Evolutionary conservation across 345 rosid species (phyloP).

Genomic region (Garcia nutans): DNA sequence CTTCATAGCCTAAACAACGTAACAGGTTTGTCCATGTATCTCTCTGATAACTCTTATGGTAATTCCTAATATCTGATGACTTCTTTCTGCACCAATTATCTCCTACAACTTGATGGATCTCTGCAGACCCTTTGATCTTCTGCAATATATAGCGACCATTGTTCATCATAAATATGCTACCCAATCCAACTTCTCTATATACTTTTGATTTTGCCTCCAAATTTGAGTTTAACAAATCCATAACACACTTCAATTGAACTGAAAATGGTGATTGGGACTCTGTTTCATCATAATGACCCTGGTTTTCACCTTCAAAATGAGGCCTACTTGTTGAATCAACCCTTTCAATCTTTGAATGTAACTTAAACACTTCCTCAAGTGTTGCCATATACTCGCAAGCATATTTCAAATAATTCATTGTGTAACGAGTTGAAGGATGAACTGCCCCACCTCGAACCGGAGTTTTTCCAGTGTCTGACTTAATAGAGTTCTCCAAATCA

Average conservation of each 20-base stretch:
- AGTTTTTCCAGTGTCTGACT: slow-evolving; percentile 62
- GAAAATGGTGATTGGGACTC: slow-evolving; percentile 49
- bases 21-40: slow-evolving; percentile 83
- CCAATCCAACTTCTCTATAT: slow-evolving; percentile 61
- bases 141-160: slow-evolving; percentile 90
- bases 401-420: slow-evolving; percentile 72
- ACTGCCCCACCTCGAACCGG: slow-evolving; percentile 87
- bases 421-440: slow-evolving; percentile 87
- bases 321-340: slow-evolving; percentile 52
- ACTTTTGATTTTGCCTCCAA: slow-evolving; percentile 64
- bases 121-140: slow-evolving; percentile 66
- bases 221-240: slow-evolving; percentile 66
- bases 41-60: slow-evolving; percentile 75
- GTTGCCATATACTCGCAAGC: slow-evolving; percentile 75
- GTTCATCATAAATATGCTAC: slow-evolving; percentile 93
- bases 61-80: slow-evolving; percentile 67
- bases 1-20: slow-evolving; percentile 66
- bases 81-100: slow-evolving; percentile 74
- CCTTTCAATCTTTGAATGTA: slow-evolving; percentile 66
- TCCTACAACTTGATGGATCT: slow-evolving; percentile 60
- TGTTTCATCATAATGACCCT: background rate
- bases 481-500: slow-evolving; percentile 73
- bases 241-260: slow-evolving; percentile 50
- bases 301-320: slow-evolving; percentile 16
- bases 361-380: slow-evolving; percentile 74